A percentile compares a stretch with the other conserved stretches of the same genome.
These are phyloP conservation scores for Aphanomyces astaci DNA, from an alignment of 352 stramenopile genomes.

Conservation along the genomic window DNA sequence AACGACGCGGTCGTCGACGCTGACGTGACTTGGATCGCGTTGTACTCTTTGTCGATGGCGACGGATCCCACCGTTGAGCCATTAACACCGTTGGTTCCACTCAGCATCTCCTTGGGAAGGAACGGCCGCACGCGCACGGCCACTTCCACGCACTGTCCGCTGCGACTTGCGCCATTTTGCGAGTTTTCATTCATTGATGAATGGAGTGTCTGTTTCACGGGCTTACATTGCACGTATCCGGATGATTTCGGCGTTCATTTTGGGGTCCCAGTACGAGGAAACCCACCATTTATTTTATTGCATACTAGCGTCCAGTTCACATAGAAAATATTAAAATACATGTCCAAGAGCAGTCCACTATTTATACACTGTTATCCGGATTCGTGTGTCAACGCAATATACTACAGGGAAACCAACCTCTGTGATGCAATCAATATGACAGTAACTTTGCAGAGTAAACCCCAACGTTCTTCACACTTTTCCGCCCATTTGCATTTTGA, in stretches of 20 bases:
- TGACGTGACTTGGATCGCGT: constrained; percentile 35
- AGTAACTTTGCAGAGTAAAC: too few species aligned
- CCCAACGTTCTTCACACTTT: too few species aligned
- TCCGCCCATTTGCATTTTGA: not conserved
- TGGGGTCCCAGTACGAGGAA: too few species aligned
- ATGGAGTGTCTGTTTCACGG: constrained; percentile 15
- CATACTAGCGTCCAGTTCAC: too few species aligned
- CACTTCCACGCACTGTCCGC: constrained; percentile 30
- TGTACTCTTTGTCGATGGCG: constrained; percentile 21
- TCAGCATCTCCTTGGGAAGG: constrained; percentile 58
- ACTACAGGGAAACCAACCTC: not conserved
- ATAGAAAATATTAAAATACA: too few species aligned
- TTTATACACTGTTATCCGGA: not conserved
- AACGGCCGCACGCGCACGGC: constrained; percentile 70
- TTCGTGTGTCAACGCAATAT: not conserved
- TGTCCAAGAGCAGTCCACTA: too few species aligned
- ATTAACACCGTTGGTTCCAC: constrained; percentile 38
- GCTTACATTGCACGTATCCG: not conserved
- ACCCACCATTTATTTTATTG: too few species aligned
- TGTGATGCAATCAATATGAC: too few species aligned
- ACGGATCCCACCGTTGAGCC: constrained; percentile 28
- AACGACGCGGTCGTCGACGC: constrained; percentile 20
- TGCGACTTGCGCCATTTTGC: not conserved
- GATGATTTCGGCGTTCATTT: not conserved
- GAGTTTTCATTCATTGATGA: constrained; percentile 13